Conservation (phyloP, 129 eudicot genomes). For the Logfia minima region DNA sequence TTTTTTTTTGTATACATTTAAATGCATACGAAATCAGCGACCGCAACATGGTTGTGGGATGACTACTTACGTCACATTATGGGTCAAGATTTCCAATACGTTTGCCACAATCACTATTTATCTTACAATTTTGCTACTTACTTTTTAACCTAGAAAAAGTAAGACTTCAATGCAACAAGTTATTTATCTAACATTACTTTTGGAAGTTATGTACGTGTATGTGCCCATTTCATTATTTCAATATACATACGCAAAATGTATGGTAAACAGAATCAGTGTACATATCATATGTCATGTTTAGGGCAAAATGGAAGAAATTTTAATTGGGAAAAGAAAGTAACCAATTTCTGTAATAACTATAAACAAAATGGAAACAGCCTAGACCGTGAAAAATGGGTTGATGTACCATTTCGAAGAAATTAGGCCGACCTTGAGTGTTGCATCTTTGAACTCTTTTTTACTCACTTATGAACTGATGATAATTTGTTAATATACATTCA, state of each 20-base stretch:
- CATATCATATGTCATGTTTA: conserved; percentile 18
- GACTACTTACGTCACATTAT: not conserved
- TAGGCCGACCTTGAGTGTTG: no score
- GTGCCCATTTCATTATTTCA: not conserved
- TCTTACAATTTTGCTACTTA: not conserved
- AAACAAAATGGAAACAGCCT: not conserved
- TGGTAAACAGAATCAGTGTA: not conserved
- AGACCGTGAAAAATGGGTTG: not conserved
- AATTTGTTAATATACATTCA: no score
- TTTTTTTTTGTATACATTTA: no score
- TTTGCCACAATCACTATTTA: conserved; percentile 4
- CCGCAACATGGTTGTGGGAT: not conserved
- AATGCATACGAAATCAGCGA: conserved; percentile 2
- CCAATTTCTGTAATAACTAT: not conserved
- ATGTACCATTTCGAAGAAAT: not conserved
- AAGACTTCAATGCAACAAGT: not conserved
- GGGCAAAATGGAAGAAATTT: not conserved
- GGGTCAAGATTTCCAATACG: conserved; percentile 14
- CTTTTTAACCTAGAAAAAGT: not conserved
- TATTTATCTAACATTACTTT: not conserved
- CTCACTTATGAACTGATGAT: no score
- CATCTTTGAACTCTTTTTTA: no score
- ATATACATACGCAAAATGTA: not conserved
- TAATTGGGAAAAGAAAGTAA: conserved; percentile 7
- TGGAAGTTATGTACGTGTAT: not conserved